Percentiles rank a stretch among this genome's conserved stretches.
Evolutionary conservation across 768 basidiomycete genomes (phyloP).

Genomic region (Favolaschia claudopus): DNA sequence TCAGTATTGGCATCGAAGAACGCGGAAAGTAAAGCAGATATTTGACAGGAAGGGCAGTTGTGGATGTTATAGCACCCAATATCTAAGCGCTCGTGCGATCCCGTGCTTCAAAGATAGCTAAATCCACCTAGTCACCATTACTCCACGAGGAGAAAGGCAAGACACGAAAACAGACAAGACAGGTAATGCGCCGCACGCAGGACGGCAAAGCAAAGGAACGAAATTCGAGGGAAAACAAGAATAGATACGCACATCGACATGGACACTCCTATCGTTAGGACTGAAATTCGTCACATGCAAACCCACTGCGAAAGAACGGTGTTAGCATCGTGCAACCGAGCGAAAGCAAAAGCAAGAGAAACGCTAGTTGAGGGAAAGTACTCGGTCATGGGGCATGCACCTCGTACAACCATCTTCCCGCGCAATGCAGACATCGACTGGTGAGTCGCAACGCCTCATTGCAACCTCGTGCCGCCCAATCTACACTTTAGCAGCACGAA

Average conservation of each 20-base stretch:
- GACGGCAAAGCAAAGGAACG: not conserved
- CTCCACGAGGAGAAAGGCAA: not conserved
- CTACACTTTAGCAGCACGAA: not conserved
- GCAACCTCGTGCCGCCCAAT: slow-evolving; percentile 19
- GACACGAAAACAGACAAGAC: not conserved
- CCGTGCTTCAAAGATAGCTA: not conserved
- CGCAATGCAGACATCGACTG: not conserved
- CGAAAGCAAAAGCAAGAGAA: not conserved
- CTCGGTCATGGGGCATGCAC: not conserved
- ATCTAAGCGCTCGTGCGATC: slow-evolving; percentile 13
- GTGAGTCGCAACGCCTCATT: not conserved
- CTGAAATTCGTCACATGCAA: slow-evolving; percentile 26
- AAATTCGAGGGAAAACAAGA: not conserved
- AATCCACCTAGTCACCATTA: slow-evolving; percentile 2
- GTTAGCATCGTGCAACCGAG: slow-evolving; percentile 4
- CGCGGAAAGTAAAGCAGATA: not conserved
- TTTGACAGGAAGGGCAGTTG: not conserved
- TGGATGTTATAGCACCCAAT: not conserved
- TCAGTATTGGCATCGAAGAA: slow-evolving; percentile 14
- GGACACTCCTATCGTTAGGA: slow-evolving; percentile 23
- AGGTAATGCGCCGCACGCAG: slow-evolving; percentile 6
- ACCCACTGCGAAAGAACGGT: slow-evolving; percentile 7
- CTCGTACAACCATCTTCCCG: not conserved
- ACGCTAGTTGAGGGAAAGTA: not conserved
- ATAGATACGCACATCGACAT: slow-evolving; percentile 22